Evolutionary conservation across 2,329 filamentous ascomycete genomes (phyloP).

Genomic region (Fusarium concolor): DNA sequence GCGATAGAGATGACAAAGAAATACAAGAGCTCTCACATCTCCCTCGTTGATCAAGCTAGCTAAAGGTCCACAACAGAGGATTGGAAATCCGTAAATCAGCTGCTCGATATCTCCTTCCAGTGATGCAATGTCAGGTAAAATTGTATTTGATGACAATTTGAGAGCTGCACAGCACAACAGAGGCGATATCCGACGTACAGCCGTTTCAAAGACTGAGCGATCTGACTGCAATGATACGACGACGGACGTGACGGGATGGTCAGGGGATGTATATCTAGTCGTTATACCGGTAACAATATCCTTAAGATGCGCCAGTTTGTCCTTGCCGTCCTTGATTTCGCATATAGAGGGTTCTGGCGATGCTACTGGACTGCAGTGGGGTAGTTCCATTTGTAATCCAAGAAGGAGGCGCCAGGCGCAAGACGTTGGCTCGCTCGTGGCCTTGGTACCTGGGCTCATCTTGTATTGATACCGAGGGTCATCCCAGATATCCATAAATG

Average conservation of each 20-base stretch:
- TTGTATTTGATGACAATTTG: accelerated
- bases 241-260: background rate
- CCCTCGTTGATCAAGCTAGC: accelerated
- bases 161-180: background rate
- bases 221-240: background rate
- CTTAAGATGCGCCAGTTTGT: background rate
- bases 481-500: background rate
- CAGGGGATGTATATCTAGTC: background rate
- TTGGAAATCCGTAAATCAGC: background rate
- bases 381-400: background rate
- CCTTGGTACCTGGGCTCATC: accelerated
- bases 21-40: background rate
- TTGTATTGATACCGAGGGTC: background rate
- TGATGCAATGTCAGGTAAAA: background rate
- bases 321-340: no score
- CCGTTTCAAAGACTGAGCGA: background rate
- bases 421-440: background rate
- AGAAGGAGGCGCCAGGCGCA: background rate
- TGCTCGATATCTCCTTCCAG: background rate
- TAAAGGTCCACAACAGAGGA: background rate
- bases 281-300: background rate
- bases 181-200: background rate
- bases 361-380: background rate
- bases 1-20: background rate
- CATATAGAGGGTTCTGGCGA: background rate